Percentiles rank a stretch among this genome's conserved stretches.
phyloP scores from a whole-genome alignment of 2,329 filamentous ascomycete species.

The Neoscytalidium dimidiatum region DNA sequence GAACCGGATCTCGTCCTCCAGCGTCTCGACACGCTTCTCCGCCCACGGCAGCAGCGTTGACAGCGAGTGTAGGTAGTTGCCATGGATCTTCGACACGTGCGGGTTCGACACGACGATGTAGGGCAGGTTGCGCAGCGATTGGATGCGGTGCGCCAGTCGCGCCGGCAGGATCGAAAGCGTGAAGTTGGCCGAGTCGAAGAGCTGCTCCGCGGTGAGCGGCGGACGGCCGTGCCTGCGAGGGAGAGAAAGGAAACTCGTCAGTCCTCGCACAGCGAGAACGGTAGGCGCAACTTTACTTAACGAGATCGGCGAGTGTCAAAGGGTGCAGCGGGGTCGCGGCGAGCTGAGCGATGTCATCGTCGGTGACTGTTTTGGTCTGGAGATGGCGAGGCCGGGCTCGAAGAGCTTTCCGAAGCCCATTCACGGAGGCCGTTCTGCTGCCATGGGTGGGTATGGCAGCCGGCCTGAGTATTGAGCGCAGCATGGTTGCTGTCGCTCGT shows the following conservation, averaged over 20 bases:
- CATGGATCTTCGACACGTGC: conserved; percentile 90
- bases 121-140: conserved; percentile 87
- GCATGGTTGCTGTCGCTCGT: conserved; percentile 16
- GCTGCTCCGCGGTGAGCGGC: conserved; percentile 75
- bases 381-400: conserved; percentile 22
- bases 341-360: conserved; percentile 77
- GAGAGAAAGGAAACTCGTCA: neutral
- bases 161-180: conserved; percentile 89
- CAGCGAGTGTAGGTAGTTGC: conserved; percentile 92
- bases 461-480: conserved; percentile 9
- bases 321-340: conserved; percentile 77
- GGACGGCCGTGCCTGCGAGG: conserved; percentile 72
- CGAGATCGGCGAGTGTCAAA: conserved; percentile 82
- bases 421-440: neutral
- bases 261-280: neutral
- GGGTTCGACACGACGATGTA: conserved; percentile 99
- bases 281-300: conserved; percentile 62
- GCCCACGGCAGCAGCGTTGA: conserved; percentile 87
- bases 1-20: conserved; percentile 88
- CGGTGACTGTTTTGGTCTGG: conserved; percentile 52
- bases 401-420: neutral
- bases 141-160: conserved; percentile 89
- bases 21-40: conserved; percentile 68
- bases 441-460: conserved; percentile 2
- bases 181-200: conserved; percentile 92